Base-by-base conservation (phyloP, 192 early-diverging fungal species). In the Coemansia sp. region DNA sequence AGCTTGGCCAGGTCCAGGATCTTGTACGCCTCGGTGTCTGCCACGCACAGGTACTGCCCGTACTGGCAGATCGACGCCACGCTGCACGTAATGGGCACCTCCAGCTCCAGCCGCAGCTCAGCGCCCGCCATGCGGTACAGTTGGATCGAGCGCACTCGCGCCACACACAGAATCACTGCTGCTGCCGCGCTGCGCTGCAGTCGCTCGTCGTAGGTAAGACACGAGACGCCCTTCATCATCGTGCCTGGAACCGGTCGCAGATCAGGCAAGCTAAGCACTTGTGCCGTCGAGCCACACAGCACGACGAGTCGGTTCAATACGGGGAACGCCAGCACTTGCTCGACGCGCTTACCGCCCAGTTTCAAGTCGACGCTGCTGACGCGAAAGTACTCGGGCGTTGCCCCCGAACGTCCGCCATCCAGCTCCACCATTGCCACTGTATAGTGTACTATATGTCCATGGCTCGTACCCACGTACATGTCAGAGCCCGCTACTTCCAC, bases 1-100 rank as follows among this genome's bases (percentile, higher is more conserved):
- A 74, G 43, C 38, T 67, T 64, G 23, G 72, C 66, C 53, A 83
- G 37, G 33, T 83, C 80, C 17, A 83, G 28, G 23, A 83, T 77
- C 53, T 75, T 77, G 75, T 83, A 83, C 3, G 72, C 74, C 62
- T 77, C 72, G 7, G 68, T 62, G n/a, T 83, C 80, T 2, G 80
- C 80, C 66, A 83, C 52, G 21, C 80, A 83, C 59, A 83, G 69
- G 30, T 64, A 77, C 58, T 63, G 68, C 23, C 80, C 80, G 49
- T 83, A 83, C 72, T 75, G 69, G 67, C 80, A 69, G 35, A 83
- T 44, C 17, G 75, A 69, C 28, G 72, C 80, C 30, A 83, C 76
- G 67, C 75, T 77, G 62, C 55, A 57, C 4, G 32, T 55, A 8
- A 77, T 73, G 0, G 60, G 35, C 7, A 83, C 60, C 42, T 77